Base-by-base conservation (phyloP, 192 early-diverging fungal genomes). In the Cetraspora pellucida region DNA sequence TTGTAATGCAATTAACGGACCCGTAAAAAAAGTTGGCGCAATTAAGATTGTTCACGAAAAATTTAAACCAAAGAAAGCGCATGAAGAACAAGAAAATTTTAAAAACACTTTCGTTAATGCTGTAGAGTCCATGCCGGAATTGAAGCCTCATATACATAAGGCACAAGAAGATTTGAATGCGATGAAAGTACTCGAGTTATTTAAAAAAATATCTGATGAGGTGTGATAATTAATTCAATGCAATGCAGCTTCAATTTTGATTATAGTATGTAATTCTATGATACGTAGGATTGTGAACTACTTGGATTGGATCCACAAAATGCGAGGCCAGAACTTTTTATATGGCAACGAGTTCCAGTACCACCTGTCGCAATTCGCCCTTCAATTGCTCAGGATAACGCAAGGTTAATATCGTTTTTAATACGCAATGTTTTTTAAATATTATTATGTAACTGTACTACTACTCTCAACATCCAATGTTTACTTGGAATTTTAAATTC, bases 101-200 rank as follows among this genome's bases (percentile, higher is more conserved):
- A 87, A 91, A 60, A 83, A 82, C 44, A 88, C 95, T 7, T 94
- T 98, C 78, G 89, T 89, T 27, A 89, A 87, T 43, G 95, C 93
- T 7, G 82, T 87, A 13, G 85, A 87, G 25, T 79, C 87, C 19
- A 92, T 93, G 64, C 93, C 96, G 2, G 91, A 90, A 73, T 78
- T 98, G 11, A 91, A 89, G 75, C 45, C 84, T 57, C 92, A 95
- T 79, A 86, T 98, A 54, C 78, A 81, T 30, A 93, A 93, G 70
- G 93, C 96, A 6, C 95, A 95, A 54, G 95, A 99, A 64, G 98
- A 99, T 79, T 85, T 99, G 84, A 96, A 93, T 66, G 97, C 98
- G 21, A 72, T 96, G 75, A 88, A 88, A 57, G 96, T 98, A 8
- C 83, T 92, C 66, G 87, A 91, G 30, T 81, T 99, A 69, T 95